These are phyloP conservation scores for Fomes fomentarius DNA, from an alignment of 1,284 basidiomycete species.

Conservation along the genomic window DNA sequence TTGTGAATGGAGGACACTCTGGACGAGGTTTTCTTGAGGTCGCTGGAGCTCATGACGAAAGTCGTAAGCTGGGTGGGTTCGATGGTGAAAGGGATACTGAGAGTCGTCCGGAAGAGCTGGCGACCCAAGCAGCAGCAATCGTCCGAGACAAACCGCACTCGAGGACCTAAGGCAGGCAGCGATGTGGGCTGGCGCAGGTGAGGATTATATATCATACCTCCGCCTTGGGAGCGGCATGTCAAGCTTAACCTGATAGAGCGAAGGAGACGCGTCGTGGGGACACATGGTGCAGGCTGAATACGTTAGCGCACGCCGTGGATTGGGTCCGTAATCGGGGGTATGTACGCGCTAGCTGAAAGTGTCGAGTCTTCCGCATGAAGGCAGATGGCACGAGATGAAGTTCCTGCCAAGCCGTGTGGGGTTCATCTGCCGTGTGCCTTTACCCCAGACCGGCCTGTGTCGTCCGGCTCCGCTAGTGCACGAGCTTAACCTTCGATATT, in stretches of 20 bases:
- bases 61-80: background rate
- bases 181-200: background rate
- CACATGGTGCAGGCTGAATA: constrained; percentile 2
- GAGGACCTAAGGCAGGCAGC: background rate
- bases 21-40: background rate
- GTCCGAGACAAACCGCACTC: constrained; percentile 1
- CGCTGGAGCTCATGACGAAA: constrained; percentile 7
- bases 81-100: too few relatives aligned
- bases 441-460: background rate
- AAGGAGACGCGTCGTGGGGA: background rate
- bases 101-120: background rate
- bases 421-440: background rate
- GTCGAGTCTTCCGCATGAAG: background rate
- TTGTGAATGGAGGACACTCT: constrained; percentile 2
- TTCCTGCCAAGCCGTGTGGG: constrained; percentile 4
- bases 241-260: background rate
- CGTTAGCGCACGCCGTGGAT: background rate
- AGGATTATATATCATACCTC: constrained; percentile 5
- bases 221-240: background rate
- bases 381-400: background rate
- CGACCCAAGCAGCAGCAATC: background rate
- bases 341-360: background rate
- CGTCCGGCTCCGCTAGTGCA: background rate
- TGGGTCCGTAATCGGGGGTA: background rate
- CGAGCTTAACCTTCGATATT: background rate